phyloP scores from a whole-genome alignment of 2,329 filamentous ascomycete species.

The Colletotrichum phormii region DNA sequence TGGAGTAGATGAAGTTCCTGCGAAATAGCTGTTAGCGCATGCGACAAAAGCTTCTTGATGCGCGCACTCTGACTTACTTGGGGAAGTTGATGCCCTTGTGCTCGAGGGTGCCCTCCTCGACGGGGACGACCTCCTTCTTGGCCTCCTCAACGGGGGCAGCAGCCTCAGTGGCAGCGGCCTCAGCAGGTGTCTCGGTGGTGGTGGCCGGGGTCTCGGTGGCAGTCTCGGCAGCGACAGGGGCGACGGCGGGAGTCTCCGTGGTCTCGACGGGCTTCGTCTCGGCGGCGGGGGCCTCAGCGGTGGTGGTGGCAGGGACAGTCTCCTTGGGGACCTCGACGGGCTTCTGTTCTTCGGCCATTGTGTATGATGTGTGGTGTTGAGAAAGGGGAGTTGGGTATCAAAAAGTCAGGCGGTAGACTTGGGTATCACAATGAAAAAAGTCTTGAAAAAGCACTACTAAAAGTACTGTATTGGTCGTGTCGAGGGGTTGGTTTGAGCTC shows the following conservation, averaged over 20 bases:
- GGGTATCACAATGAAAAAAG: constrained; percentile 65
- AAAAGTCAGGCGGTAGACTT: constrained; percentile 50
- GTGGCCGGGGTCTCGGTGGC: constrained; percentile 49
- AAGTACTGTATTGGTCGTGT: constrained; percentile 41
- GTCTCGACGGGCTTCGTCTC: constrained; percentile 48
- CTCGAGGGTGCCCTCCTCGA: constrained; percentile 86
- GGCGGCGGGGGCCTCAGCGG: constrained; percentile 53
- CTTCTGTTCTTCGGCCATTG: constrained; percentile 82
- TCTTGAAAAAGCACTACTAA: constrained; percentile 49
- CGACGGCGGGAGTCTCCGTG: constrained; percentile 42
- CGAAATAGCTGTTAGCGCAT: constrained; percentile 40
- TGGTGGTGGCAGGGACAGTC: constrained; percentile 55
- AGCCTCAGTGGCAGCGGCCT: constrained; percentile 49
- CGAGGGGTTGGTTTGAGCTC: constrained; percentile 8
- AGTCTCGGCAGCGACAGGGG: constrained; percentile 52
- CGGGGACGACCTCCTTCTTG: constrained; percentile 71
- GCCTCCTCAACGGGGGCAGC: constrained; percentile 53
- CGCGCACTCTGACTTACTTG: constrained; percentile 75
- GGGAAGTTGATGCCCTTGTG: constrained; percentile 90
- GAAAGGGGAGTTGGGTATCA: constrained; percentile 52
- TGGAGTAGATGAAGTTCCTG: constrained; percentile 89
- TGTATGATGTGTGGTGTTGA: constrained; percentile 51
- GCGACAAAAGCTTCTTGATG: too few species aligned
- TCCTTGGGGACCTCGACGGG: constrained; percentile 70
- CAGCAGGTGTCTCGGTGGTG: constrained; percentile 52